These are phyloP conservation scores for Chaetomium sp. DNA, from an alignment of 2,329 filamentous ascomycete genomes.

Conservation along the genomic window DNA sequence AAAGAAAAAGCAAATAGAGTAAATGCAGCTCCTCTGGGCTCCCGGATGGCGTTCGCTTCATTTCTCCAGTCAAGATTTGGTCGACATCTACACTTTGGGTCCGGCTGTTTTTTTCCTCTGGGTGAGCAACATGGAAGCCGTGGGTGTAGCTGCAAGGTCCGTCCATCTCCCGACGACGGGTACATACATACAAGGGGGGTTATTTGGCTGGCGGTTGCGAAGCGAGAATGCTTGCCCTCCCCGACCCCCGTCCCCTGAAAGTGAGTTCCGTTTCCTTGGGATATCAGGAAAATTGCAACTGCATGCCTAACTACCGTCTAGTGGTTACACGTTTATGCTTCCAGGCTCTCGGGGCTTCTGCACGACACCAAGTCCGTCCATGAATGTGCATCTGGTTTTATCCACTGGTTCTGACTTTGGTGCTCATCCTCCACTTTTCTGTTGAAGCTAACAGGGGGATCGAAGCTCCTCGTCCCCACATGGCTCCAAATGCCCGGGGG, in stretches of 20 bases:
- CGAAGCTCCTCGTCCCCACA: neutral
- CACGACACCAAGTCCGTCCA: neutral
- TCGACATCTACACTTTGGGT: too few species aligned
- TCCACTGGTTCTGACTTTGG: neutral
- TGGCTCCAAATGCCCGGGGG: neutral
- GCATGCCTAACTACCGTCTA: neutral
- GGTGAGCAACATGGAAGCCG: too few species aligned
- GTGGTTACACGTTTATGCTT: neutral
- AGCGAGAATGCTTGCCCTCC: neutral
- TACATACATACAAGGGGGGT: neutral
- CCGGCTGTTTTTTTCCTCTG: too few species aligned
- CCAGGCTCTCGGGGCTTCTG: neutral
- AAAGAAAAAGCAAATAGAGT: too few species aligned
- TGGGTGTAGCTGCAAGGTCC: conserved; percentile 15
- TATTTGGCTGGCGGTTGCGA: neutral
- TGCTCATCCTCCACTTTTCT: neutral
- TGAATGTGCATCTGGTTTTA: neutral
- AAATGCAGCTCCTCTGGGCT: too few species aligned
- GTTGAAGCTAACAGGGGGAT: neutral
- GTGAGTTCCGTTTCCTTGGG: neutral
- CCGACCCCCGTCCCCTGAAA: neutral
- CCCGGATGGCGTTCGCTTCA: too few species aligned
- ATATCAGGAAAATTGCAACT: neutral
- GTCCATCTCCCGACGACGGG: neutral
- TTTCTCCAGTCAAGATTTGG: too few species aligned